phyloP scores from a whole-genome alignment of 352 stramenopile species.

The Phytophthora melonis region DNA sequence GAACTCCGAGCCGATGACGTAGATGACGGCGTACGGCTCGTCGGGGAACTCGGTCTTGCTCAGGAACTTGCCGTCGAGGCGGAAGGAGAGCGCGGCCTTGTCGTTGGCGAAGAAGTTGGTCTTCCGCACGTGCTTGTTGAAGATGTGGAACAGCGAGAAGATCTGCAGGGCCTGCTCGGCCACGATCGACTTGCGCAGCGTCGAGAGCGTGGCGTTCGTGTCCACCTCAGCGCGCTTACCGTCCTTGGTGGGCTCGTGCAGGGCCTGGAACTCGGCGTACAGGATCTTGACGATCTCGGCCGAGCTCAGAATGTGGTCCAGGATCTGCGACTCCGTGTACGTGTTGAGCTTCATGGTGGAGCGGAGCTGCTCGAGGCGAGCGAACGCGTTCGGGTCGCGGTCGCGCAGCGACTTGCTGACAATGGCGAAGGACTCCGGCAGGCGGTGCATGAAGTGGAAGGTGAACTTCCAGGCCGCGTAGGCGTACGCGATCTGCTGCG shows the following conservation, averaged over 20 bases:
- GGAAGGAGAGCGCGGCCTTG: constrained; percentile 80
- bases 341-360: constrained; percentile 90
- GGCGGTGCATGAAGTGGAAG: constrained; percentile 90
- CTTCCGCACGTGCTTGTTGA: constrained; percentile 85
- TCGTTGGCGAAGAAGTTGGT: constrained; percentile 89
- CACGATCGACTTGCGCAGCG: constrained; percentile 76
- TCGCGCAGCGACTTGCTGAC: constrained; percentile 84
- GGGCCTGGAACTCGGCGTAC: constrained; percentile 79
- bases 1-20: constrained; percentile 96
- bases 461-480: constrained; percentile 91
- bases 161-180: constrained; percentile 81
- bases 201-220: constrained; percentile 66
- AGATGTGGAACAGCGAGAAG: constrained; percentile 86
- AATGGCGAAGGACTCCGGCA: constrained; percentile 82
- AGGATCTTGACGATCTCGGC: constrained; percentile 78
- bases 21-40: constrained; percentile 95
- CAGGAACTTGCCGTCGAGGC: constrained; percentile 80
- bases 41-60: constrained; percentile 82
- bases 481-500: constrained; percentile 86
- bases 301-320: constrained; percentile 85
- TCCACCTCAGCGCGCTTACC: constrained; percentile 47
- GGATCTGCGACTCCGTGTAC: constrained; percentile 88
- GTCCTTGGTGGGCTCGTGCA: constrained; percentile 62
- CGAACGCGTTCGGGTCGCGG: constrained; percentile 76
- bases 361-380: constrained; percentile 78